Evolutionary conservation across 1,139 yeast genomes (phyloP).

Genomic region (Candida sp.): DNA sequence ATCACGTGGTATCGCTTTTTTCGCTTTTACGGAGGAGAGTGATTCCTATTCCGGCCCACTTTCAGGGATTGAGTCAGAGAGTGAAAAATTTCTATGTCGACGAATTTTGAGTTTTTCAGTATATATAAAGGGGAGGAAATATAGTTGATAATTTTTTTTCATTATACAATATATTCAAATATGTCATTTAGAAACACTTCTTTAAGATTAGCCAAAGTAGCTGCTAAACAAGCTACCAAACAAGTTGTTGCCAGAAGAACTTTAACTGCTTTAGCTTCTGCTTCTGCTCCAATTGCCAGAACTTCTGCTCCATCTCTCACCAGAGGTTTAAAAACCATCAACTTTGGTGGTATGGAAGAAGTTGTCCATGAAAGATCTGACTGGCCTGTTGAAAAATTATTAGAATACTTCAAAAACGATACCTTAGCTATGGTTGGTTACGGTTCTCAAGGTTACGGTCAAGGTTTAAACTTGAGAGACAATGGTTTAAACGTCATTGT

Average conservation of each 20-base stretch:
- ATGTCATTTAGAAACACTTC: slow-evolving; percentile 67
- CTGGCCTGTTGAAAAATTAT: slow-evolving; percentile 98
- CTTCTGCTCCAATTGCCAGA: slow-evolving; percentile 34
- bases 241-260: slow-evolving; percentile 63
- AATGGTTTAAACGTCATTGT: slow-evolving; percentile 96
- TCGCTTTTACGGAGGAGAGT: not conserved
- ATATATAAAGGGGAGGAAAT: slow-evolving; percentile 3
- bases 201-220: slow-evolving; percentile 59
- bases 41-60: not conserved
- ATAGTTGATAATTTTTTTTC: not conserved
- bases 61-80: not conserved
- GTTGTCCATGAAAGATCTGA: slow-evolving; percentile 97
- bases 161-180: slow-evolving; percentile 6
- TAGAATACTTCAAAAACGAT: slow-evolving; percentile 96
- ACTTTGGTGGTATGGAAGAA: slow-evolving; percentile 96
- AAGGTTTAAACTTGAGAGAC: slow-evolving; percentile 98
- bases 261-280: slow-evolving; percentile 55
- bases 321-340: slow-evolving; percentile 94
- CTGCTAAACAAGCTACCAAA: slow-evolving; percentile 48
- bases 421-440: slow-evolving; percentile 97
- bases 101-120: not conserved
- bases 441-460: slow-evolving; percentile 99
- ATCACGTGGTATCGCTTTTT: not conserved
- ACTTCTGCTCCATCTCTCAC: slow-evolving; percentile 23
- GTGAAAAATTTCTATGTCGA: slow-evolving; percentile 6